Conservation (phyloP, 2,329 filamentous ascomycete genomes). For the Pleurostoma richardsiae region DNA sequence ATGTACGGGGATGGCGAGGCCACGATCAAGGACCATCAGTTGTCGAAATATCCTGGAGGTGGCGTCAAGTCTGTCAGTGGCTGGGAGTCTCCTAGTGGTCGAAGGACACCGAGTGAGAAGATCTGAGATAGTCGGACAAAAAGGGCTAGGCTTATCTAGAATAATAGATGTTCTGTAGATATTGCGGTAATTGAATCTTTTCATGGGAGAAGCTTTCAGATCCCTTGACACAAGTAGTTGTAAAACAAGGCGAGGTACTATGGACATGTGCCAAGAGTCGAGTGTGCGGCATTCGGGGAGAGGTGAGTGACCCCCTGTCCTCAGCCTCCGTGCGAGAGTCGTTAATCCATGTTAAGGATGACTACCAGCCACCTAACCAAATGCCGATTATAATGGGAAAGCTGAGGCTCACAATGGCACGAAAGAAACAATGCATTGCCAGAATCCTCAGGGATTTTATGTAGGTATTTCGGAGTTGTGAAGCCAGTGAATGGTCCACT, state of each 20-base stretch:
- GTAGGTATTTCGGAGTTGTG: too few species aligned
- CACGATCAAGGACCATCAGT: conserved; percentile 22
- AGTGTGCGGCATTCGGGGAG: not conserved
- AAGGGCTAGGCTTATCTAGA: too few species aligned
- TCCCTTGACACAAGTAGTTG: too few species aligned
- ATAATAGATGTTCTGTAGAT: too few species aligned
- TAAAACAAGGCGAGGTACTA: too few species aligned
- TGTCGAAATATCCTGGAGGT: conserved; percentile 16
- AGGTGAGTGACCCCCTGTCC: not conserved
- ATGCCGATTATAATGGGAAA: not conserved
- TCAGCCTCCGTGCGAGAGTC: conserved; percentile 3
- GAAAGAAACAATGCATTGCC: not conserved
- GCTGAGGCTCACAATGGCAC: not conserved
- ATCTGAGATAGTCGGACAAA: too few species aligned
- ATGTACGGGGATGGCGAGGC: conserved; percentile 56
- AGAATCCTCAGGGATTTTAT: conserved; percentile 3
- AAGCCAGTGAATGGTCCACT: not conserved
- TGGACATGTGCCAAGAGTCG: too few species aligned
- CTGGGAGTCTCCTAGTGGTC: conserved; percentile 6
- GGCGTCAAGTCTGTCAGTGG: conserved; percentile 29
- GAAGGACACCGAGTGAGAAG: conserved; percentile 10
- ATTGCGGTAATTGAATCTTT: too few species aligned
- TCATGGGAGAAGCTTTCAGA: too few species aligned
- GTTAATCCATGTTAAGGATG: conserved; percentile 18
- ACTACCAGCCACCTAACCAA: conserved; percentile 11